Evolutionary conservation across 768 basidiomycete genomes (phyloP).

Genomic region (Pleurotus tuber-regium): DNA sequence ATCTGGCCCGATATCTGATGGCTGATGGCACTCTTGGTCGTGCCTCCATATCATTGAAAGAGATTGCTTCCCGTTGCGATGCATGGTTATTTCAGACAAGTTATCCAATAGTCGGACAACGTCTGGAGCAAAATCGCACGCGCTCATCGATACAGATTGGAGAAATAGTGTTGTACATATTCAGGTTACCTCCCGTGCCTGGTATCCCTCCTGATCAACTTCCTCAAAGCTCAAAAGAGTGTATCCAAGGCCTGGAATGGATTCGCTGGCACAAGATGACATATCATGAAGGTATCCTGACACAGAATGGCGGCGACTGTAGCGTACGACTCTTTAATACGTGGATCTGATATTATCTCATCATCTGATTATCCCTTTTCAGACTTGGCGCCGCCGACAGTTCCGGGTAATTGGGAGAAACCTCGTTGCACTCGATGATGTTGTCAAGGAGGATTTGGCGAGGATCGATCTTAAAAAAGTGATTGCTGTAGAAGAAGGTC

Average conservation of each 20-base stretch:
- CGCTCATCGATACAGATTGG: conserved; percentile 75
- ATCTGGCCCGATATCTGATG: conserved; percentile 79
- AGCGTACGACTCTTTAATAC: conserved; percentile 48
- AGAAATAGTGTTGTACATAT: conserved; percentile 86
- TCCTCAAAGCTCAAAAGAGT: conserved; percentile 92
- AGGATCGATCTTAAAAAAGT: conserved; percentile 90
- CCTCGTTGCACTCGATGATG: conserved; percentile 87
- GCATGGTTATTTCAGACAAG: conserved; percentile 80
- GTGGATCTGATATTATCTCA: conserved; percentile 6
- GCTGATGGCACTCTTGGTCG: conserved; percentile 84
- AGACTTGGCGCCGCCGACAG: conserved; percentile 84
- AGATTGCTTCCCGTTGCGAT: conserved; percentile 80
- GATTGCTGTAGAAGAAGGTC: conserved; percentile 71
- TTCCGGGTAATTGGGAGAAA: conserved; percentile 84
- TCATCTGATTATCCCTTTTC: too few species aligned
- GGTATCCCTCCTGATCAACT: conserved; percentile 79
- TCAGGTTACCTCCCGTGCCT: conserved; percentile 86
- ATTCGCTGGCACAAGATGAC: conserved; percentile 94
- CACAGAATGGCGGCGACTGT: conserved; percentile 93
- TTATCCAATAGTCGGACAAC: conserved; percentile 78
- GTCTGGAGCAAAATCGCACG: conserved; percentile 52
- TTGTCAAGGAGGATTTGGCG: conserved; percentile 85
- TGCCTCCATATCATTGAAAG: conserved; percentile 87
- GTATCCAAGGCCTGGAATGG: conserved; percentile 81
- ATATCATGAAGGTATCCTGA: conserved; percentile 89